A percentile compares a stretch with the other conserved stretches of the same genome.
These are phyloP conservation scores for Oryza glumipatula DNA, from an alignment of 176 grass and related monocot genomes.

Conservation along the genomic window DNA sequence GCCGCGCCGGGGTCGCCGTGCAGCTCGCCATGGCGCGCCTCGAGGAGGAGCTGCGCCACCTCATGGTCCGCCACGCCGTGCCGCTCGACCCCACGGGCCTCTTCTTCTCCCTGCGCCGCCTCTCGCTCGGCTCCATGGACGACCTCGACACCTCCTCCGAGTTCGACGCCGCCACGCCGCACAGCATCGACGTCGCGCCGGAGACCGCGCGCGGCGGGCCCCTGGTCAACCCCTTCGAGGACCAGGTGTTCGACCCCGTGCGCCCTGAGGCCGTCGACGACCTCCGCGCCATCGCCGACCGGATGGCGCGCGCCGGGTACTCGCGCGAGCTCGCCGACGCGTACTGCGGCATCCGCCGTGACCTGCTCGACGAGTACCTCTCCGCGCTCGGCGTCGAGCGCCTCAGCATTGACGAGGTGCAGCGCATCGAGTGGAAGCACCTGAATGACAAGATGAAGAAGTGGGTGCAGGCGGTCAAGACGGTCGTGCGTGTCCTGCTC, in stretches of 20 bases:
- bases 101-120: constrained; percentile 77
- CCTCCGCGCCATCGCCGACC: constrained; percentile 72
- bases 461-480: constrained; percentile 87
- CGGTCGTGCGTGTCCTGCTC: constrained; percentile 71
- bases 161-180: constrained; percentile 60
- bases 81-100: constrained; percentile 69
- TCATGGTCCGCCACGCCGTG: constrained; percentile 81
- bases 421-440: constrained; percentile 76
- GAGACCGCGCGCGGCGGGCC: constrained; percentile 56
- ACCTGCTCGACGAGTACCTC: constrained; percentile 88
- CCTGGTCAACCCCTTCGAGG: constrained; percentile 56
- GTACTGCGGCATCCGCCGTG: constrained; percentile 73
- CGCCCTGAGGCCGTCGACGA: constrained; percentile 73
- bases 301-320: constrained; percentile 84
- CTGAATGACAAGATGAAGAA: constrained; percentile 98
- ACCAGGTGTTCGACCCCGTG: constrained; percentile 74
- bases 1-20: constrained; percentile 54
- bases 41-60: constrained; percentile 85
- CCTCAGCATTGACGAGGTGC: constrained; percentile 97
- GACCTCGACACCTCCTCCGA: constrained; percentile 74
- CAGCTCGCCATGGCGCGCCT: constrained; percentile 90
- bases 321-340: constrained; percentile 74
- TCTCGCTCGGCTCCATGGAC: constrained; percentile 81
- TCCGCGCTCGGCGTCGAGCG: constrained; percentile 83
- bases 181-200: constrained; percentile 38